phyloP scores from a whole-genome alignment of 768 basidiomycete species.

The Phylloporus arenicola region DNA sequence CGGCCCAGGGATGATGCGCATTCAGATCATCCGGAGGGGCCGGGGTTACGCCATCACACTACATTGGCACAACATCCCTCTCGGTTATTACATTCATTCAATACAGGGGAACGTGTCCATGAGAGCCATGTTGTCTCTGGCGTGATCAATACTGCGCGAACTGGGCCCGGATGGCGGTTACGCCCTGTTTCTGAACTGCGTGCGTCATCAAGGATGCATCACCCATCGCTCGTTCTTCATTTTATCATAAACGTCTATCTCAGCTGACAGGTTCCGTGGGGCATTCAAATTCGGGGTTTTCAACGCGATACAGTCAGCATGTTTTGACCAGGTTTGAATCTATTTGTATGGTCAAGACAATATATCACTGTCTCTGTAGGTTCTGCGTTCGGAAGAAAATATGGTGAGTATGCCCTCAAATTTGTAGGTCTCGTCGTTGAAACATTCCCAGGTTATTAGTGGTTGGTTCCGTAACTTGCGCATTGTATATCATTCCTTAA shows the following conservation, averaged over 20 bases:
- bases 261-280: conserved; percentile 76
- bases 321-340: conserved; percentile 60
- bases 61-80: background rate
- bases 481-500: conserved; percentile 1
- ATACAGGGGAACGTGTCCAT: background rate
- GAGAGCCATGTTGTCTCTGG: background rate
- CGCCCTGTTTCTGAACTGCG: conserved; percentile 70
- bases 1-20: background rate
- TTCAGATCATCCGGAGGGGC: background rate
- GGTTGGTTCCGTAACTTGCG: conserved; percentile 36
- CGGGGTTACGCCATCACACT: background rate
- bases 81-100: background rate
- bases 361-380: conserved; percentile 34
- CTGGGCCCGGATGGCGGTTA: conserved; percentile 45
- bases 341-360: background rate
- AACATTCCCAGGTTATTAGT: conserved; percentile 55
- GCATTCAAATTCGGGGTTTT: conserved; percentile 88
- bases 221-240: background rate
- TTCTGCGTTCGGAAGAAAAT: conserved; percentile 56
- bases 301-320: conserved; percentile 85
- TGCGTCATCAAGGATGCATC: conserved; percentile 28
- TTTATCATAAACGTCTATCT: conserved; percentile 4
- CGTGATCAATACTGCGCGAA: conserved; percentile 25
- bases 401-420: conserved; percentile 38
- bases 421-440: conserved; percentile 7